Conservation (phyloP, 2,329 filamentous ascomycete genomes). For the Drechslerella coelobrocha region DNA sequence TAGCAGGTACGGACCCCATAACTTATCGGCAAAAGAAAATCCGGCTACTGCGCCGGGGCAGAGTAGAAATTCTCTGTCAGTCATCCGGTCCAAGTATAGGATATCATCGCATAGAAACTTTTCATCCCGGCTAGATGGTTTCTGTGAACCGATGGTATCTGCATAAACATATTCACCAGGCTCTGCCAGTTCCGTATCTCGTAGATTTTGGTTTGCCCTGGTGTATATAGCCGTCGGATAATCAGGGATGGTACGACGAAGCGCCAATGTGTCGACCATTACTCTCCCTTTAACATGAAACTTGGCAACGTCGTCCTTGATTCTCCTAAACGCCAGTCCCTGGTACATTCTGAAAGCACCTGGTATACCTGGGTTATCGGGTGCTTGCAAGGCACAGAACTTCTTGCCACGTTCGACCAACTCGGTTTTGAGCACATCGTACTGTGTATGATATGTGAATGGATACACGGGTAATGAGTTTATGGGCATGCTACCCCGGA, state of each 20-base stretch:
- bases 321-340: slow-evolving; percentile 72
- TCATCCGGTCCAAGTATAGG: slow-evolving; percentile 56
- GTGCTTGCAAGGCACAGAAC: slow-evolving; percentile 77
- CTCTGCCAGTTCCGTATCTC: not conserved
- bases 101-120: slow-evolving; percentile 21
- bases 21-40: slow-evolving; percentile 84
- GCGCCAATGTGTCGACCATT: slow-evolving; percentile 84
- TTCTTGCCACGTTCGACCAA: slow-evolving; percentile 83
- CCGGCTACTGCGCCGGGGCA: slow-evolving; percentile 83
- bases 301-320: slow-evolving; percentile 73
- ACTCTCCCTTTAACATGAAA: slow-evolving; percentile 87
- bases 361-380: slow-evolving; percentile 73
- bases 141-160: slow-evolving; percentile 1
- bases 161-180: not conserved
- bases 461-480: slow-evolving; percentile 79
- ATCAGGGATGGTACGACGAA: slow-evolving; percentile 84
- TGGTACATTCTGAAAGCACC: slow-evolving; percentile 63
- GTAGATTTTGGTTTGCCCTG: not conserved
- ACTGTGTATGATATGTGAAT: slow-evolving; percentile 77
- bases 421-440: slow-evolving; percentile 65
- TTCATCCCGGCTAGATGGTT: not conserved
- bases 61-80: slow-evolving; percentile 81
- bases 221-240: slow-evolving; percentile 64
- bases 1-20: slow-evolving; percentile 69
- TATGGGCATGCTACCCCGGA: slow-evolving; percentile 83